phyloP scores from a whole-genome alignment of 345 rosid genomes.

The Syzygium grande region DNA sequence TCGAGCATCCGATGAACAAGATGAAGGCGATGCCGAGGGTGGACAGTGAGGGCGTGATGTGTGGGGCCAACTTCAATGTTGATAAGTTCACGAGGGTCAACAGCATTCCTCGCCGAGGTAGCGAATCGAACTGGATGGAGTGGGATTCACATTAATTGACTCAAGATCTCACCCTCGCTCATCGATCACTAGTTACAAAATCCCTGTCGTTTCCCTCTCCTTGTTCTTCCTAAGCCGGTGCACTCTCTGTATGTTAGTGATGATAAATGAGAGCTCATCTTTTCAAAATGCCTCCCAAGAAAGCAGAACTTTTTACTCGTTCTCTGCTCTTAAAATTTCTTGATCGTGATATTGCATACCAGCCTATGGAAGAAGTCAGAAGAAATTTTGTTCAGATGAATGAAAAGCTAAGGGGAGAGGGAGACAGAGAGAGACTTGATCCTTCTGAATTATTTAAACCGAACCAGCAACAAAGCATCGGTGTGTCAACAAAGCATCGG shows the following conservation, averaged over 20 bases:
- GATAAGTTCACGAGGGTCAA: slow-evolving; percentile 52
- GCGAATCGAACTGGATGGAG: slow-evolving; percentile 75
- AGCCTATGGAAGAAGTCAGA: background rate
- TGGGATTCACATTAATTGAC: slow-evolving; percentile 22
- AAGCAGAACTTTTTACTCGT: background rate
- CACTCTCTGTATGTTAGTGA: background rate
- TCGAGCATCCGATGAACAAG: slow-evolving; percentile 71
- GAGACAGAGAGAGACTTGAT: background rate
- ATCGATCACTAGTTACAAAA: background rate
- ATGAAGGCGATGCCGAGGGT: slow-evolving; percentile 86
- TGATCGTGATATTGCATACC: background rate
- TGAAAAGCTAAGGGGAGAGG: background rate
- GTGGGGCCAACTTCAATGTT: slow-evolving; percentile 88
- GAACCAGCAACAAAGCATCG: background rate
- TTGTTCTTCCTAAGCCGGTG: too few species aligned
- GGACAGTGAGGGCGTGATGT: slow-evolving; percentile 82
- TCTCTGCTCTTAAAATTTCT: background rate
- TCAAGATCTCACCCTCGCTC: background rate
- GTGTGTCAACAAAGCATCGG: background rate
- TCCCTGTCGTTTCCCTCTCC: background rate
- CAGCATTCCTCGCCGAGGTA: slow-evolving; percentile 76
- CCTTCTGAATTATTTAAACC: background rate
- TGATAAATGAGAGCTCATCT: background rate
- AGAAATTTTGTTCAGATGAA: background rate
- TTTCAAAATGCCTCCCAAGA: background rate